Evolutionary conservation across 2,329 filamentous ascomycete species (phyloP).

Genomic region (Colletotrichum karsti): DNA sequence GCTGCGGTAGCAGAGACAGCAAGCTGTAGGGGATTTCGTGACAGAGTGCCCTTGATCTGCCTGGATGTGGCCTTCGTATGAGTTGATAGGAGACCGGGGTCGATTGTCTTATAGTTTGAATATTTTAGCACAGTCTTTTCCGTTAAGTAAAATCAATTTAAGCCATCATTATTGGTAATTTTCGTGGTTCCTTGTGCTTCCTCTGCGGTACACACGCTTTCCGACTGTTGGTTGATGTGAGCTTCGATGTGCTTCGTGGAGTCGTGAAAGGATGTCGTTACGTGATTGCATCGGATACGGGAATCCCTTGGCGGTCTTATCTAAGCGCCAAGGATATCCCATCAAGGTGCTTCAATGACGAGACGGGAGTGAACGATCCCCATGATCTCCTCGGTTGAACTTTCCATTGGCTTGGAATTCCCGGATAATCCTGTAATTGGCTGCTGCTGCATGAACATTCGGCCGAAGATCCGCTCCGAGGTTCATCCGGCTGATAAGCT

Average conservation of each 20-base stretch:
- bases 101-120: background rate
- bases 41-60: background rate
- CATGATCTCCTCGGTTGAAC: no score
- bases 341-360: no score
- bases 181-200: background rate
- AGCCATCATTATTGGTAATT: background rate
- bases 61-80: background rate
- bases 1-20: background rate
- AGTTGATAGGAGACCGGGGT: background rate
- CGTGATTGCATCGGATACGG: background rate
- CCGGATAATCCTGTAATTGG: background rate
- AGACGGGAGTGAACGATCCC: no score
- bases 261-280: background rate
- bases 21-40: background rate
- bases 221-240: no score
- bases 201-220: no score
- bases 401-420: no score
- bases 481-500: background rate
- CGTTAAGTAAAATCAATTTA: background rate
- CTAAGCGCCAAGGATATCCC: no score
- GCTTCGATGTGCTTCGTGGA: background rate
- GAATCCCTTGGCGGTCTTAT: no score
- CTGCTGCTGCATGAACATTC: background rate
- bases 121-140: background rate
- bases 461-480: background rate